These are phyloP conservation scores for Pythium insidiosum DNA, from an alignment of 352 stramenopile genomes.

Conservation along the genomic window DNA sequence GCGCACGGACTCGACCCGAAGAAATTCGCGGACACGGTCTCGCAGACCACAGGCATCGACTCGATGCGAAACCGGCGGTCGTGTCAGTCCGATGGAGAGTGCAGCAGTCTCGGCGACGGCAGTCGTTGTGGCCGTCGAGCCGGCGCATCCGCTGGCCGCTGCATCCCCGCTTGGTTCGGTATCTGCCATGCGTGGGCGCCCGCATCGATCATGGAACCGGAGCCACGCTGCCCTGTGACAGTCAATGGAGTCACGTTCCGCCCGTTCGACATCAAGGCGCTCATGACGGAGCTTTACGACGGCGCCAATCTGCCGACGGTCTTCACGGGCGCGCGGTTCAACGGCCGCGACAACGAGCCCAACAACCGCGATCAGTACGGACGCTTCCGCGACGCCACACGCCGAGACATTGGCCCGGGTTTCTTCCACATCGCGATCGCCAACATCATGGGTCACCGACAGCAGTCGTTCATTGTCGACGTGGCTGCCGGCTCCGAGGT, in stretches of 20 bases:
- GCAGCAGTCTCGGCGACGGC: constrained; percentile 4
- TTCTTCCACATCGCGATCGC: no score
- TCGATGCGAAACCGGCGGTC: neutral
- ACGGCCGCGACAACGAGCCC: constrained; percentile 6
- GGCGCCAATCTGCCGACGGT: neutral
- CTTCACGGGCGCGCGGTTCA: no score
- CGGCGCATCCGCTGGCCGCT: constrained; percentile 3
- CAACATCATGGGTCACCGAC: no score
- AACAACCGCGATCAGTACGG: constrained; percentile 5
- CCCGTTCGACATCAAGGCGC: no score
- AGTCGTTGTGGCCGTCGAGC: constrained; percentile 8
- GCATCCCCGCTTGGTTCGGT: constrained; percentile 14
- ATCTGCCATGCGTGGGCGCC: constrained; percentile 19
- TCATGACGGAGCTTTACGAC: constrained; percentile 18
- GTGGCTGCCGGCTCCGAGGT: no score
- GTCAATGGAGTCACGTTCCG: no score
- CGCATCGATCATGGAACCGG: constrained; percentile 8
- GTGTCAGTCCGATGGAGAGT: constrained; percentile 2
- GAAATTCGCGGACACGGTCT: constrained; percentile 3
- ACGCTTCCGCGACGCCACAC: constrained; percentile 9
- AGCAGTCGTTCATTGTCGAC: no score
- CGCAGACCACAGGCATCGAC: constrained; percentile 4
- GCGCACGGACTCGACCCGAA: constrained; percentile 7
- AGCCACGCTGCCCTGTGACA: constrained; percentile 12
- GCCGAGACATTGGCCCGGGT: no score